These are phyloP conservation scores for Podaxis carcinomalis DNA, from an alignment of 768 basidiomycete genomes.

Conservation along the genomic window DNA sequence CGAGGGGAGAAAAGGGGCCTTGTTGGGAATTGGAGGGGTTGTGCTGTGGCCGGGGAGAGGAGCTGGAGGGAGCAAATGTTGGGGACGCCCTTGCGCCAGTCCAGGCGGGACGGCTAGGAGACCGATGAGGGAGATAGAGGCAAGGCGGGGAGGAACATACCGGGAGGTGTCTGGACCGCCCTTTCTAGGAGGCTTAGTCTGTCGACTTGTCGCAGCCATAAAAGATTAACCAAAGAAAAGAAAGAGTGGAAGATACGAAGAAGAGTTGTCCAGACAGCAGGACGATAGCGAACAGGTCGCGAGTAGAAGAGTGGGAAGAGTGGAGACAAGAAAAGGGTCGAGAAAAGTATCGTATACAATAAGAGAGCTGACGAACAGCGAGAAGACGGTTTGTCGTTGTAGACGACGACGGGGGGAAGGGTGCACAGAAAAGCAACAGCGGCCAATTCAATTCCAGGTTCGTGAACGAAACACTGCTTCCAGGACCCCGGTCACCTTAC, in stretches of 20 bases:
- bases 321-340: slow-evolving; percentile 19
- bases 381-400: slow-evolving; percentile 15
- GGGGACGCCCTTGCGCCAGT: slow-evolving; percentile 64
- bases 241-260: slow-evolving; percentile 25
- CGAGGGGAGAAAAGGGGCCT: slow-evolving; percentile 40
- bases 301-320: slow-evolving; percentile 16
- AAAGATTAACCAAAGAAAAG: slow-evolving; percentile 23
- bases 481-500: slow-evolving; percentile 6
- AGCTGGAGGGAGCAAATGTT: slow-evolving; percentile 56
- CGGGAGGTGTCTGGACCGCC: slow-evolving; percentile 56
- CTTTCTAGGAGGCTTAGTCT: slow-evolving; percentile 61
- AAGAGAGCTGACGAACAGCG: slow-evolving; percentile 9
- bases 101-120: slow-evolving; percentile 52
- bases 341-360: slow-evolving; percentile 15
- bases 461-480: neutral
- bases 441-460: slow-evolving; percentile 7
- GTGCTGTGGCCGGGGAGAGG: slow-evolving; percentile 31
- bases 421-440: slow-evolving; percentile 8
- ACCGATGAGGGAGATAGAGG: slow-evolving; percentile 11
- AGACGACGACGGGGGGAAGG: slow-evolving; percentile 16
- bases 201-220: slow-evolving; percentile 67
- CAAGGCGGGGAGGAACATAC: slow-evolving; percentile 24
- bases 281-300: slow-evolving; percentile 27
- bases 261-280: slow-evolving; percentile 35
- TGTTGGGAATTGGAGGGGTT: slow-evolving; percentile 28